Evolutionary conservation across 148 eudicot genomes (phyloP), one percentile per base, ranked within the genome.

Genomic region (Amaranthus palmeri): DNA sequence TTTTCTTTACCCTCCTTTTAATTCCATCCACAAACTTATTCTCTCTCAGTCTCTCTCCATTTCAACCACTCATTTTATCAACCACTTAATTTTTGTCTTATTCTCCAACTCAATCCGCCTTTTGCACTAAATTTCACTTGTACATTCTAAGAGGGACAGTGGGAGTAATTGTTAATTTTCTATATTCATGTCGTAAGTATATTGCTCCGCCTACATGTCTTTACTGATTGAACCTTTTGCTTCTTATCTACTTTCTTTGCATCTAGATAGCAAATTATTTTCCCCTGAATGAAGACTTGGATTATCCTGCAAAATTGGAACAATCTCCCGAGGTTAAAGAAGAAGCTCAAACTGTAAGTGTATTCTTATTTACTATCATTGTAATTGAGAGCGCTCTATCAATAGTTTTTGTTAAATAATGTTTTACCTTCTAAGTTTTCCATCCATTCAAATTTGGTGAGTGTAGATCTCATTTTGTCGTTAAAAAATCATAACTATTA

Each of bases 261-360:
- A 54, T 78, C 68, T 69, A 95, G 99, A 95, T 95, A 76, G 88
- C 99, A 84, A 95, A 95, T 79, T 95, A 95, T 83, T 59, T 88
- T 43, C 99, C 99, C 70, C 67, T 87, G 42, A 86, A 85, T 75
- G 97, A 90, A 80, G 99, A 95, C 77, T 77, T 95, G 85, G 85
- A 95, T 69, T 95, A 92, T 75, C 99, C 99, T 74, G 84, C 87
- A 72, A 95, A 95, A 79, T 83, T 95, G 83, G 89, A 92, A 90
- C 88, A 82, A 77, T 63, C 76, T 67, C 82, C 90, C 44, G 87
- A 81, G 70, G 77, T 76, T 59, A 80, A 74, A 67, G 82, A 80
- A 52, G 97, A 82, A 72, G 72, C 68, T 71, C 76, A 82, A 82
- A 78, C 92, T 75, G 97, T 95, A 88, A 85, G 97, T 88, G 46